A percentile compares a stretch with the other conserved stretches of the same genome.
Evolutionary conservation across 148 eudicot species (phyloP).

Genomic region (Rhododendron mucronatum): DNA sequence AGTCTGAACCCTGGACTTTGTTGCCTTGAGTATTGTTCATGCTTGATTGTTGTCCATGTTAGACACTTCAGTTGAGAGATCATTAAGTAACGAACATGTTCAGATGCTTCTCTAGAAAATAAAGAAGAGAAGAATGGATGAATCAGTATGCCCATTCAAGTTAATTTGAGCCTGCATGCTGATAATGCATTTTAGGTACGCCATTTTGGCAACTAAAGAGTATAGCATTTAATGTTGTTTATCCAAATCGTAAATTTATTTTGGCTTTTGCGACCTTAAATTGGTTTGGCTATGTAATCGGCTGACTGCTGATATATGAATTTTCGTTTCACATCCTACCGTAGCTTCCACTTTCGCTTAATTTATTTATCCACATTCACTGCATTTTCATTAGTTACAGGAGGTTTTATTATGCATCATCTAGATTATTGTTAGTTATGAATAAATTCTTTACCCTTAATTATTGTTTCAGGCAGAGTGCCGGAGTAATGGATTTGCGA

Average conservation of each 20-base stretch:
- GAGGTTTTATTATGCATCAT: background rate
- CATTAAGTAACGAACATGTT: background rate
- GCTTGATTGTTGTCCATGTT: background rate
- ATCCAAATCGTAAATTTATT: background rate
- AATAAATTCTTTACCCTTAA: background rate
- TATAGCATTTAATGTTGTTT: background rate
- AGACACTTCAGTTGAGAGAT: background rate
- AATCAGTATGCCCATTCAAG: background rate
- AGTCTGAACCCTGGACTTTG: background rate
- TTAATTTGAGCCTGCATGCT: background rate
- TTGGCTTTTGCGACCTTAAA: background rate
- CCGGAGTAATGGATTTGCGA: slow-evolving; percentile 25
- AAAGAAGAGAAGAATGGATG: background rate
- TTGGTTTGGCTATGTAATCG: background rate
- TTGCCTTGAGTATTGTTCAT: background rate
- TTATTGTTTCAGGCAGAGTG: slow-evolving; percentile 28
- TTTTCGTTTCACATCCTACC: background rate
- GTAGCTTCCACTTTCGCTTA: background rate
- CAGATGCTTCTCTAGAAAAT: background rate
- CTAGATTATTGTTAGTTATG: background rate
- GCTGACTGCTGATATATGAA: background rate
- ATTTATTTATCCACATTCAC: background rate
- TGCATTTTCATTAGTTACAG: background rate
- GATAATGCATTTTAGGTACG: background rate
- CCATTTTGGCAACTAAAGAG: background rate